A percentile compares a stretch with the other conserved stretches of the same genome.
Evolutionary conservation across 2,329 filamentous ascomycete genomes (phyloP).

Genomic region (Tolypocladium endophyticum): DNA sequence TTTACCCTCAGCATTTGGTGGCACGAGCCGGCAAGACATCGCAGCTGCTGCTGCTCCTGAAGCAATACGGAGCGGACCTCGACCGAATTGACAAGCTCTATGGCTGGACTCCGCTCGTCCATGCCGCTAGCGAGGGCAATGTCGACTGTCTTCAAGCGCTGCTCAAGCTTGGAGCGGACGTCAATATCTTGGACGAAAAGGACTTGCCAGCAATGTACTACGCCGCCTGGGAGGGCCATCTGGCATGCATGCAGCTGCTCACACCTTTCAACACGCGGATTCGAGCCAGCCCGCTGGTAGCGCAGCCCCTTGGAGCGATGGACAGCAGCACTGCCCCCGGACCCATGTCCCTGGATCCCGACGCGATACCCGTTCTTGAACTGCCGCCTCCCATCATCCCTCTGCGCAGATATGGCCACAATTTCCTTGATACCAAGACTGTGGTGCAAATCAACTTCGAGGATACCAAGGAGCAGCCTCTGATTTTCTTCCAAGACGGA

Average conservation of each 20-base stretch:
- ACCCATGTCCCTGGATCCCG: constrained; percentile 62
- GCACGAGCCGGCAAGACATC: constrained; percentile 79
- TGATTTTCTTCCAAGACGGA: constrained; percentile 93
- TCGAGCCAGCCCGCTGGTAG: constrained; percentile 31
- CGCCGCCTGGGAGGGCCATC: constrained; percentile 92
- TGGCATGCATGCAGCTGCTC: constrained; percentile 87
- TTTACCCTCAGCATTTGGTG: constrained; percentile 95
- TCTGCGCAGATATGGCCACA: constrained; percentile 87
- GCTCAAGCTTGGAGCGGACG: constrained; percentile 67
- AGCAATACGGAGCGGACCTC: constrained; percentile 78
- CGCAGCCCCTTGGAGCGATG: constrained; percentile 33
- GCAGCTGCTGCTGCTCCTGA: constrained; percentile 67
- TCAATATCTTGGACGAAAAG: constrained; percentile 81
- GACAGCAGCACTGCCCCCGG: constrained; percentile 39
- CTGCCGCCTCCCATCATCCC: constrained; percentile 94
- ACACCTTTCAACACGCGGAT: constrained; percentile 44
- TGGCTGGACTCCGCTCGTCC: constrained; percentile 92
- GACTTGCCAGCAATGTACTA: constrained; percentile 94
- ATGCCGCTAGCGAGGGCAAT: constrained; percentile 93
- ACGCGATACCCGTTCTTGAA: constrained; percentile 85
- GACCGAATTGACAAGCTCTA: constrained; percentile 93
- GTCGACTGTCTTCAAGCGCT: constrained; percentile 77
- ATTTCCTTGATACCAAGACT: constrained; percentile 95
- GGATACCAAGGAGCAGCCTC: constrained; percentile 60
- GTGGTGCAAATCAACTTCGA: constrained; percentile 91